These are phyloP conservation scores for Aureobasidium sp. DNA, from an alignment of 2,329 filamentous ascomycete genomes.

Conservation along the genomic window DNA sequence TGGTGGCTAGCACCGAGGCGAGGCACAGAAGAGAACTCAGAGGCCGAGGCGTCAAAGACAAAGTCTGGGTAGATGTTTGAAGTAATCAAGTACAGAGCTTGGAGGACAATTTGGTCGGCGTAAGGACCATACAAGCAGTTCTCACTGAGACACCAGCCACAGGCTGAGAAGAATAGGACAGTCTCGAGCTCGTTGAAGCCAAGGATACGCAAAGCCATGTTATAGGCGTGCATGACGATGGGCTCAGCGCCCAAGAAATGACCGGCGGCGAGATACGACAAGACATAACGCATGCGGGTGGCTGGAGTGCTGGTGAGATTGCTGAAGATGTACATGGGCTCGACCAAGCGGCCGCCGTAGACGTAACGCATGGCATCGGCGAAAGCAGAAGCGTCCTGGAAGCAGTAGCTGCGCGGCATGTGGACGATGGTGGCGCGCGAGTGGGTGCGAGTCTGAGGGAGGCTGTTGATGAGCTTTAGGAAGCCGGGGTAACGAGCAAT, in stretches of 20 bases:
- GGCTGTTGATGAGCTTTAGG: conserved; percentile 1
- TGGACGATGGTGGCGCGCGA: not conserved
- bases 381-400: conserved; percentile 8
- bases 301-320: not conserved
- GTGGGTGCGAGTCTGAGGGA: not conserved
- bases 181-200: conserved; percentile 53
- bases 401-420: conserved; percentile 4
- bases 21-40: conserved; percentile 39
- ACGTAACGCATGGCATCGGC: conserved; percentile 14
- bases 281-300: conserved; percentile 23
- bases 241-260: conserved; percentile 43
- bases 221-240: conserved; percentile 34
- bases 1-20: conserved; percentile 30
- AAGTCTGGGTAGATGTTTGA: conserved; percentile 53
- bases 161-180: conserved; percentile 44
- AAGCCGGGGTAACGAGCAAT: conserved; percentile 13
- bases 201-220: conserved; percentile 48
- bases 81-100: conserved; percentile 50
- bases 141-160: not conserved
- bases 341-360: conserved; percentile 10
- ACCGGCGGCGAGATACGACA: conserved; percentile 56
- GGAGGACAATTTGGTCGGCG: conserved; percentile 46
- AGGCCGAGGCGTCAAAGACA: conserved; percentile 44
- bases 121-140: conserved; percentile 42
- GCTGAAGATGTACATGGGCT: conserved; percentile 4